Conservation (phyloP, 2,329 filamentous ascomycete species). For the Paracoccidioides brasiliensis region DNA sequence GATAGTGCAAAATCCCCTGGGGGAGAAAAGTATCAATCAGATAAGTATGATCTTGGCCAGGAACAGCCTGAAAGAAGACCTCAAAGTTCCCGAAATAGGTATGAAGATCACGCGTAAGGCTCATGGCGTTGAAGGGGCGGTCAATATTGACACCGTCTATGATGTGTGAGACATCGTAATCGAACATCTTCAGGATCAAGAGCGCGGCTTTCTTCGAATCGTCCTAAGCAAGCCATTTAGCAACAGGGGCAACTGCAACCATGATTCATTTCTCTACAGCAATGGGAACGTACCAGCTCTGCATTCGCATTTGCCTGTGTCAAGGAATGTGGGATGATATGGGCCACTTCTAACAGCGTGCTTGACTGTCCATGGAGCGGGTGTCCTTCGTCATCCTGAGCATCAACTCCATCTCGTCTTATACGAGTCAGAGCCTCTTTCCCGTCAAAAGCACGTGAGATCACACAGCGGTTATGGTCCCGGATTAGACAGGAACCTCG, state of each 20-base stretch:
- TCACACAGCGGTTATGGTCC: slow-evolving; percentile 12
- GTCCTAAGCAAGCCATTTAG: slow-evolving; percentile 4
- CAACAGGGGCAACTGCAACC: too few relatives aligned
- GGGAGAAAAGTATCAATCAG: slow-evolving; percentile 16
- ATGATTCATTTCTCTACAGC: background rate
- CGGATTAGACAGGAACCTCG: slow-evolving; percentile 9
- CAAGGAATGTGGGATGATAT: slow-evolving; percentile 13
- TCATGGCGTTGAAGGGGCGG: slow-evolving; percentile 3
- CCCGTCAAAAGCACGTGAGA: slow-evolving; percentile 9
- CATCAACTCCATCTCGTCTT: slow-evolving; percentile 3
- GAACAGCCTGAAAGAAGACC: slow-evolving; percentile 18
- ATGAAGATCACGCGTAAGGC: slow-evolving; percentile 1
- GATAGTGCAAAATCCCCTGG: background rate
- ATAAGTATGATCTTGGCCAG: slow-evolving; percentile 14
- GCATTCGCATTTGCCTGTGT: slow-evolving; percentile 5
- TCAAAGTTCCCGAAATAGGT: slow-evolving; percentile 12
- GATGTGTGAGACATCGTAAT: slow-evolving; percentile 21
- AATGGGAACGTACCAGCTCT: slow-evolving; percentile 7
- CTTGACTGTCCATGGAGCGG: slow-evolving; percentile 3
- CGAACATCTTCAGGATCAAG: slow-evolving; percentile 31
- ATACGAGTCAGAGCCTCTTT: slow-evolving; percentile 9
- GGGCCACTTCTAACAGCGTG: slow-evolving; percentile 10
- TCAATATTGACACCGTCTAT: slow-evolving; percentile 28
- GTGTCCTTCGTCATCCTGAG: slow-evolving; percentile 11
- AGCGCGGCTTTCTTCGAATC: slow-evolving; percentile 22